Evolutionary conservation across 73 alveolate species (phyloP).

Genomic region (Effrenium voratum): DNA sequence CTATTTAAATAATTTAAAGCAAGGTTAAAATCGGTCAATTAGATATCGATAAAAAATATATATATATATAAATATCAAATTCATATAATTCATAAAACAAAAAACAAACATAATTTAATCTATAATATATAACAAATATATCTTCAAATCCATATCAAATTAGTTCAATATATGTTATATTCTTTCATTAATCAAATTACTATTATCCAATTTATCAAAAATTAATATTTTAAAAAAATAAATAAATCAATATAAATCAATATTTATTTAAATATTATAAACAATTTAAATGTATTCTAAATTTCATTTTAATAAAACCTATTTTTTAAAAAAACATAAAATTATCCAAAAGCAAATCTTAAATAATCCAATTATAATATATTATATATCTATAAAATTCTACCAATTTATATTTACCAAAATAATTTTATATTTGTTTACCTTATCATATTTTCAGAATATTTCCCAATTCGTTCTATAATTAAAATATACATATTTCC

Average conservation of each 20-base stretch:
- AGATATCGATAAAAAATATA: background rate
- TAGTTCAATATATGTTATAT: background rate
- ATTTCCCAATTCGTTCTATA: no score
- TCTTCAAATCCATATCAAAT: background rate
- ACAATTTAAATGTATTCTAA: background rate
- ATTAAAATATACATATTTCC: no score
- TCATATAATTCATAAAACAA: background rate
- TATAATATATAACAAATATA: background rate
- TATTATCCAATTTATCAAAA: background rate
- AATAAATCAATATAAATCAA: background rate
- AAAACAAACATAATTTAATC: background rate
- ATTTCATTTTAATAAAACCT: background rate
- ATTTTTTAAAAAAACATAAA: background rate
- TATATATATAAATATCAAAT: background rate
- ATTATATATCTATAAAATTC: no score
- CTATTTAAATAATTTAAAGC: background rate
- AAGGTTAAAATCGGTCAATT: background rate
- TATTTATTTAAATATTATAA: background rate
- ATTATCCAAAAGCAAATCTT: no score
- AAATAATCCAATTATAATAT: no score
- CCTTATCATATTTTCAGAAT: no score
- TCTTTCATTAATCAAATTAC: background rate
- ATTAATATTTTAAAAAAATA: background rate
- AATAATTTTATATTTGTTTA: no score
- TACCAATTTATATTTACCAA: background rate